These are phyloP conservation scores for Diplodia mutila DNA, from an alignment of 2,329 filamentous ascomycete species.

Conservation along the genomic window DNA sequence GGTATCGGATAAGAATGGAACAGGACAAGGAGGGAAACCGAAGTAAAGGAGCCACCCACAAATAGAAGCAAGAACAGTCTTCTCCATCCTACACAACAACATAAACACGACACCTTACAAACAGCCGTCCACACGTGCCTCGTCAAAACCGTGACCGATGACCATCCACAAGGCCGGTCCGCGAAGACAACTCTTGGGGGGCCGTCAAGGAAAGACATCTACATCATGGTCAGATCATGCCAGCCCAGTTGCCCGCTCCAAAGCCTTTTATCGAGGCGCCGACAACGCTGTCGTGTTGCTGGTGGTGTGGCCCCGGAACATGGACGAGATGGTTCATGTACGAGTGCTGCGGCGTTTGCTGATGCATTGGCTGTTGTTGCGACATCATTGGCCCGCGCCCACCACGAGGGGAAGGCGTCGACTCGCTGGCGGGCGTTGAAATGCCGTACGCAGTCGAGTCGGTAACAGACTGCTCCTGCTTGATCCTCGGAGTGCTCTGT, in stretches of 20 bases:
- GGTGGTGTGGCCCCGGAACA: constrained; percentile 10
- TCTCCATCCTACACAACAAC: constrained; percentile 9
- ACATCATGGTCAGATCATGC: constrained; percentile 20
- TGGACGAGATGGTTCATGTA: constrained; percentile 21
- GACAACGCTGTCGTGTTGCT: constrained; percentile 18
- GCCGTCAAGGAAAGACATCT: constrained; percentile 16
- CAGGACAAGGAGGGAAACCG: constrained; percentile 9
- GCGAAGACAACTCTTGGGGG: too few species aligned
- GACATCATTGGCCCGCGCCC: not conserved
- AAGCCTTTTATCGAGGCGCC: constrained; percentile 4
- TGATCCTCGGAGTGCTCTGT: not conserved
- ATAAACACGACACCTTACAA: constrained; percentile 9
- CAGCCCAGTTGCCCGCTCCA: constrained; percentile 8
- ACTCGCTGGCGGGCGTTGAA: not conserved
- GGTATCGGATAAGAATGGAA: constrained; percentile 23
- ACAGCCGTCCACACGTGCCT: not conserved
- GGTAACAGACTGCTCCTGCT: constrained; percentile 1
- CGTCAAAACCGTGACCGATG: too few species aligned
- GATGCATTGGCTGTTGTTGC: constrained; percentile 4
- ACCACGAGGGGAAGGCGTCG: constrained; percentile 8
- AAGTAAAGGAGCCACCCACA: constrained; percentile 10
- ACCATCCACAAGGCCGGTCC: too few species aligned
- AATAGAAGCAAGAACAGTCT: not conserved
- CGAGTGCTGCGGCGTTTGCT: not conserved
- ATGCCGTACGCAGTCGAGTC: not conserved